Evolutionary conservation across 345 rosid species (phyloP), one percentile per base, ranked within the genome.

Genomic region (Populus ilicifolia): DNA sequence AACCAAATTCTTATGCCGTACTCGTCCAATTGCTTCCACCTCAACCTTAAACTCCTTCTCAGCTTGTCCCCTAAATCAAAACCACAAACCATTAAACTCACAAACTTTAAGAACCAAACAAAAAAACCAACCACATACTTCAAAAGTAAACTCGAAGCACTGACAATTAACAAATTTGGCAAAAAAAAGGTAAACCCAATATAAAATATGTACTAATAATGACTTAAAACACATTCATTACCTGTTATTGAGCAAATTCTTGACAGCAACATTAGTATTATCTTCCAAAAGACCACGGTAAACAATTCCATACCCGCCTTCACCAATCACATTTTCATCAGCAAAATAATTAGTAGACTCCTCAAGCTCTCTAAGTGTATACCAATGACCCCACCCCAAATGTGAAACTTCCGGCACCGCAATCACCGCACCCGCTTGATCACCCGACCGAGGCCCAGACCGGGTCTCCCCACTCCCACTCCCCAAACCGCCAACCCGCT

Each of bases 371-470:
- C 97, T 90, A 52, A 95, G 77, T 25, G 94, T 95, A 67, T 91
- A 95, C 98, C 99, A 95, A 79, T 90, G 99, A 0, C 99, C 99
- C 99, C 99, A 95, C 5, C 97, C 99, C 81, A 95, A 84, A 88
- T 95, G 99, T 52, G 98, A 93, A 77, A 95, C 99, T 78, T 93
- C 99, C 46, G 96, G 97, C 79, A 80, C 92, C n/a, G 85, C 70
- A 66, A 83, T 70, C 20, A 59, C 78, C 64, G 74, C 72, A 44
- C 85, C 80, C 16, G 27, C 69, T 79, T 85, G 93, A 73, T 90
- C 97, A 69, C 90, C 89, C 10, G 84, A 73, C 11, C 84, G 69
- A 10, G 71, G 77, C 14, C 84, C 78, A 8, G 91, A 86, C 74
- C 84, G 79, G 56, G 71, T 63, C 80, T 81, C 87, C n/a, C 93